These are phyloP conservation scores for Ulota crispa DNA, from an alignment of 225 moss, liverwort and hornwort genomes.

Conservation along the genomic window DNA sequence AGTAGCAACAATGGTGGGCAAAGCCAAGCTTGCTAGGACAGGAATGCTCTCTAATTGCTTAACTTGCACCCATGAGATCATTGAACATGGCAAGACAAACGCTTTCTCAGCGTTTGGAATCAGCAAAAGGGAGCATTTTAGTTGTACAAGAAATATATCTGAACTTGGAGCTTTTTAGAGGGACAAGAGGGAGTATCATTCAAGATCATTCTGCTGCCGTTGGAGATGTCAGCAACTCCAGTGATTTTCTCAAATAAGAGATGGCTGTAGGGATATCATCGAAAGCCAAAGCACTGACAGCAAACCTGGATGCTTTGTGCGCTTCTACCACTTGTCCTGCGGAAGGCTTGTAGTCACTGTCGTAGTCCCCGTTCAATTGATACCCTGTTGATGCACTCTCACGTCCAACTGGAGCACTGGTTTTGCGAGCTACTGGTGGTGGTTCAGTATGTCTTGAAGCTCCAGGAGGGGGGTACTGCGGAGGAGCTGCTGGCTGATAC, in stretches of 20 bases:
- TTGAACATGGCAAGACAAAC: no score
- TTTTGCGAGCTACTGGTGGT: conserved; percentile 40
- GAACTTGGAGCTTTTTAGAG: no score
- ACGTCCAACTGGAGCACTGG: conserved; percentile 55
- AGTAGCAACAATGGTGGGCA: no score
- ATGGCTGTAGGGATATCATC: conserved; percentile 94
- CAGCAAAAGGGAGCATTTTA: no score
- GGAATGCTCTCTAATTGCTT: no score
- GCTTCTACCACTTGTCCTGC: conserved; percentile 88
- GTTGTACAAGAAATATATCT: no score
- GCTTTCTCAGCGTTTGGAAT: no score
- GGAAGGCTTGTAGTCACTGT: conserved; percentile 73
- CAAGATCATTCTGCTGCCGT: conserved; percentile 35
- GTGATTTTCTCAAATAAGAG: conserved; percentile 75
- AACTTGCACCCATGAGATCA: no score
- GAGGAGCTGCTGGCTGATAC: conserved; percentile 29
- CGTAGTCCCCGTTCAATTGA: conserved; percentile 57
- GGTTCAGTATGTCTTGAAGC: conserved; percentile 40
- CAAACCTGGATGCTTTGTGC: conserved; percentile 94
- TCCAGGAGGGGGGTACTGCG: conserved; percentile 40
- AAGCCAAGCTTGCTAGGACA: no score
- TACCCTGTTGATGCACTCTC: conserved; percentile 44
- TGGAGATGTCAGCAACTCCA: conserved; percentile 88
- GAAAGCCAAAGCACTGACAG: conserved; percentile 95
- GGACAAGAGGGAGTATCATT: no score